phyloP scores from a whole-genome alignment of 2,329 filamentous ascomycete species.

The Leptographium galeiforme region DNA sequence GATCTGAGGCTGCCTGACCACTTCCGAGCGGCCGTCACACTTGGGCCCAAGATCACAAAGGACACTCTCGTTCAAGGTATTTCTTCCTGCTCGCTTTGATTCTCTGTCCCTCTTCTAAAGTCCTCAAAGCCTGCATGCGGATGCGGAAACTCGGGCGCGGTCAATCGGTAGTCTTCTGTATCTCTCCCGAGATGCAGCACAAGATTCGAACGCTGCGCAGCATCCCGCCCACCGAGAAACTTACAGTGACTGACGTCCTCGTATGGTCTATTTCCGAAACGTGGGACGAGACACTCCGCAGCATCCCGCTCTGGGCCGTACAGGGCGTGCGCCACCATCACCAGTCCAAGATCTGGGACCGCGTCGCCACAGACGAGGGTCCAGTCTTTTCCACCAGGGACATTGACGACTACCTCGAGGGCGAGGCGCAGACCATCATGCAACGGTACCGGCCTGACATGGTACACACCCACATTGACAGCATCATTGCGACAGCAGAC shows the following conservation, averaged over 20 bases:
- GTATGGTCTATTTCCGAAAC: constrained; percentile 48
- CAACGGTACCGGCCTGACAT: constrained; percentile 32
- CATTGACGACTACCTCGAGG: constrained; percentile 33
- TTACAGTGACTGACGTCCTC: constrained; percentile 42
- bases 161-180: constrained; percentile 49
- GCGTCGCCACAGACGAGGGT: background rate
- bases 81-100: constrained; percentile 6
- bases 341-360: constrained; percentile 24
- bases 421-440: constrained; percentile 38
- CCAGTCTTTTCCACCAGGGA: constrained; percentile 12
- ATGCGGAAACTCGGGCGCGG: constrained; percentile 55
- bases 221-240: constrained; percentile 9
- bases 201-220: constrained; percentile 29
- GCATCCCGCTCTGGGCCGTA: constrained; percentile 44
- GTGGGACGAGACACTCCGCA: constrained; percentile 30
- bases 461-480: too few species aligned
- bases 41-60: constrained; percentile 53
- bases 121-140: constrained; percentile 48
- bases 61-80: constrained; percentile 55
- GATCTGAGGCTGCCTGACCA: constrained; percentile 47
- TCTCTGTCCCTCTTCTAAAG: background rate
- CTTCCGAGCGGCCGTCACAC: constrained; percentile 52
- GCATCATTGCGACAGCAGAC: background rate
- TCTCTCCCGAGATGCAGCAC: constrained; percentile 42
- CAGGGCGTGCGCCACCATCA: constrained; percentile 40